Conservation (phyloP, 1,139 yeast species). For the Saccharomyces hybrid region DNA sequence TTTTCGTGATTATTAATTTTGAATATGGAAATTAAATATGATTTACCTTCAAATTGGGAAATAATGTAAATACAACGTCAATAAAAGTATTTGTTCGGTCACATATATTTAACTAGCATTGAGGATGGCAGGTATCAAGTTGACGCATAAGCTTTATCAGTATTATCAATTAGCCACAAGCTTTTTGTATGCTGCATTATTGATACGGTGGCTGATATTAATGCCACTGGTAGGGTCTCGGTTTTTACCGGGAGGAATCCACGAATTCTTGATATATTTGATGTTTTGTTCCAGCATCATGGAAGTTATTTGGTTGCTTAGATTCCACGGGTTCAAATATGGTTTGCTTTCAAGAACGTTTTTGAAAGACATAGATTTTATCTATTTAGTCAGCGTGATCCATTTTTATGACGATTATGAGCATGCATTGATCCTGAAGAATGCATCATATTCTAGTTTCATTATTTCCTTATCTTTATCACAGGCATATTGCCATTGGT, state of each 20-base stretch:
- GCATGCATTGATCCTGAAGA: constrained; percentile 28
- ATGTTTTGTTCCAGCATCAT: constrained; percentile 14
- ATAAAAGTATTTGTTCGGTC: background rate
- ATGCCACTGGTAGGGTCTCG: constrained; percentile 54
- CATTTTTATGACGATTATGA: constrained; percentile 43
- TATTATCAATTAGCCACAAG: constrained; percentile 31
- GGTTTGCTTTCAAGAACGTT: constrained; percentile 16
- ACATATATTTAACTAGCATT: background rate
- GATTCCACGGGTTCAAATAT: constrained; percentile 20
- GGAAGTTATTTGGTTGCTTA: constrained; percentile 24
- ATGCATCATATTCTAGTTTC: constrained; percentile 30
- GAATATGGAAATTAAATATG: background rate
- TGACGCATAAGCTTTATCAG: constrained; percentile 20
- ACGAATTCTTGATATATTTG: constrained; percentile 45
- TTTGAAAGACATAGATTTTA: constrained; percentile 37
- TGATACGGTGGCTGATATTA: constrained; percentile 43
- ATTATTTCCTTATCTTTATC: constrained; percentile 23
- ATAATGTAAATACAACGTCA: background rate
- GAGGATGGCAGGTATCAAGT: background rate
- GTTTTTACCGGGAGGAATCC: constrained; percentile 63
- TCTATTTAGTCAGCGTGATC: constrained; percentile 40
- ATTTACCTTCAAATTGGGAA: background rate
- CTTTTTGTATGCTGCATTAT: constrained; percentile 46
- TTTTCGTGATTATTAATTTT: background rate
- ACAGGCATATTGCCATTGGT: constrained; percentile 25